Evolutionary conservation across 768 basidiomycete species (phyloP).

Genomic region (Grammothele lineata): DNA sequence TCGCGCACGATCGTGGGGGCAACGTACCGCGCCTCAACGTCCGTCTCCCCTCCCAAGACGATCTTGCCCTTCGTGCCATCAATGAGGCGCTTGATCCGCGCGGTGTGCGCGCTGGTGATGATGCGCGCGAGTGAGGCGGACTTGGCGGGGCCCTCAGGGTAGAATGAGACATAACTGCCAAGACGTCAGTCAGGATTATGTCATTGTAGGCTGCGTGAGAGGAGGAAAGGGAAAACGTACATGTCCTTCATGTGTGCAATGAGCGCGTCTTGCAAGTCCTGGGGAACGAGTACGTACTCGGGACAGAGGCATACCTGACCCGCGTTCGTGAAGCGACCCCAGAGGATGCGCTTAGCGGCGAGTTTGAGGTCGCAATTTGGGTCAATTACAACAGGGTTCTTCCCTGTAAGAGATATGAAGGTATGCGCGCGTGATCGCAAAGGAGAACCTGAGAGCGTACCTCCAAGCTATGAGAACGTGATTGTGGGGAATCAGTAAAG

Average conservation of each 20-base stretch:
- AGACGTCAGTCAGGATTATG: not conserved
- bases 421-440: too few relatives aligned
- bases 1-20: constrained; percentile 69
- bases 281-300: constrained; percentile 46
- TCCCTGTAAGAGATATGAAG: constrained; percentile 32
- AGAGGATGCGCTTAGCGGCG: constrained; percentile 65
- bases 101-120: constrained; percentile 47
- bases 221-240: constrained; percentile 25
- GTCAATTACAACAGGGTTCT: constrained; percentile 62
- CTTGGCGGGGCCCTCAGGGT: constrained; percentile 34
- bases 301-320: constrained; percentile 65
- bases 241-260: constrained; percentile 37
- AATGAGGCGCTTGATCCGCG: constrained; percentile 54
- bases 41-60: constrained; percentile 59
- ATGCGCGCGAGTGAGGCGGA: constrained; percentile 48
- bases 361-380: constrained; percentile 57
- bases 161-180: constrained; percentile 52
- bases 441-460: not conserved
- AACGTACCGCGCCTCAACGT: constrained; percentile 53
- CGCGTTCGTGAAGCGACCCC: constrained; percentile 74
- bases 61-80: constrained; percentile 63
- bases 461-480: constrained; percentile 54
- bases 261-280: constrained; percentile 33
- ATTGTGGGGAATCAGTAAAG: too few relatives aligned
- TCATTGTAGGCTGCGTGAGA: too few relatives aligned